Percentiles rank a stretch among this genome's conserved stretches.
Evolutionary conservation across 805 yeast genomes (phyloP).

Genomic region (Metschnikowia dekortorum): DNA sequence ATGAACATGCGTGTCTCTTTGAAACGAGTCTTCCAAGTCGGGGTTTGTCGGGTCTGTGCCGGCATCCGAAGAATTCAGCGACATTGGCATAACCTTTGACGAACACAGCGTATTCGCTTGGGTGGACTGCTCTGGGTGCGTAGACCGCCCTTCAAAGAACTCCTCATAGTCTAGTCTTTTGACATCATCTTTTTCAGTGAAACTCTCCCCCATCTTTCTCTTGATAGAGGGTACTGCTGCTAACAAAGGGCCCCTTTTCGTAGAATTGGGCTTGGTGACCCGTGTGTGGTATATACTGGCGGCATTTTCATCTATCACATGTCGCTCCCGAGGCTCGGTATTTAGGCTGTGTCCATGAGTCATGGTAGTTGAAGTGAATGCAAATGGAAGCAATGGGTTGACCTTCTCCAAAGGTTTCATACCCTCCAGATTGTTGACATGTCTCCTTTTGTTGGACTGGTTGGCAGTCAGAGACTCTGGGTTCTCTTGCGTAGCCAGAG

Average conservation of each 20-base stretch:
- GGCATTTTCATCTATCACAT: slow-evolving; percentile 41
- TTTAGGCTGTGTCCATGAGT: slow-evolving; percentile 30
- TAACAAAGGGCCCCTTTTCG: slow-evolving; percentile 19
- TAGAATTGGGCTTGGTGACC: slow-evolving; percentile 8
- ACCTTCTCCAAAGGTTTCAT: slow-evolving; percentile 17
- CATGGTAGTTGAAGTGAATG: slow-evolving; percentile 34
- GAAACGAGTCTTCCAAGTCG: not conserved
- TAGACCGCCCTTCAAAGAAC: not conserved
- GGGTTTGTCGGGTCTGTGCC: slow-evolving; percentile 10
- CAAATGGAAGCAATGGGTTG: slow-evolving; percentile 47
- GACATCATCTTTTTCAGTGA: slow-evolving; percentile 38
- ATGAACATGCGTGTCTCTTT: not conserved
- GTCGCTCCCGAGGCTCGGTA: slow-evolving; percentile 38
- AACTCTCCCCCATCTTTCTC: slow-evolving; percentile 40
- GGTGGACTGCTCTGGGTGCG: not conserved
- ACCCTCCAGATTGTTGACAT: no score
- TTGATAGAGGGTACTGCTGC: slow-evolving; percentile 30
- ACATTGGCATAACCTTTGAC: not conserved
- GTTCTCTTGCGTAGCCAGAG: not conserved
- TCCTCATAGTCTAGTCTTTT: slow-evolving; percentile 28
- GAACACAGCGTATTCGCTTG: not conserved
- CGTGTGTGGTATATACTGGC: slow-evolving; percentile 42
- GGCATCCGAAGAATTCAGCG: not conserved
- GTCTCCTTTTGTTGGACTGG: not conserved
- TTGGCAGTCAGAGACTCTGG: not conserved